Conservation (phyloP, 257 asterid genomes). For the Rhazya stricta region DNA sequence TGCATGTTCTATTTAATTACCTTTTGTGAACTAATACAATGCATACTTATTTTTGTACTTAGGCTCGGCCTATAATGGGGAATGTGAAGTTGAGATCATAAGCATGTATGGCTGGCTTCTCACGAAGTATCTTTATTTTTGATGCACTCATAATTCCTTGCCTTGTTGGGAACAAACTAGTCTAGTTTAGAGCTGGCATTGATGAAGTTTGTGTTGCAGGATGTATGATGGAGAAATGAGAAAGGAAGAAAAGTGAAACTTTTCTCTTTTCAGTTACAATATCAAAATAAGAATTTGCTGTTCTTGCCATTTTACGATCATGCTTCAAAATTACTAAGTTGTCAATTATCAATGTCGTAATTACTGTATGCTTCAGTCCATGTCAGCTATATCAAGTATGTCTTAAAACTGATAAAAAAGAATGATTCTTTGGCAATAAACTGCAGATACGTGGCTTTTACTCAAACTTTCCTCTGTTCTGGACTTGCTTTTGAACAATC, state of each 20-base stretch:
- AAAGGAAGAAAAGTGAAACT: not conserved
- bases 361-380: not conserved
- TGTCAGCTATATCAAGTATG: not conserved
- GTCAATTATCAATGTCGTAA: not conserved
- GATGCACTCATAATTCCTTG: not conserved
- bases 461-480: not conserved
- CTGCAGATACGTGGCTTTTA: slow-evolving; percentile 20
- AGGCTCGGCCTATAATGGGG: not conserved
- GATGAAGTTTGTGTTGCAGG: not conserved
- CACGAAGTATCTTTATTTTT: not conserved
- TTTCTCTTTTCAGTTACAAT: not conserved
- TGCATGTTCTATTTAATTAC: not conserved
- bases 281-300: not conserved
- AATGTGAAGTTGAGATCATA: not conserved
- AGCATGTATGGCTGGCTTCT: not conserved
- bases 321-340: not conserved
- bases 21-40: not conserved
- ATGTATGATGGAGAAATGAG: not conserved
- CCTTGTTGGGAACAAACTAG: not conserved
- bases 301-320: not conserved
- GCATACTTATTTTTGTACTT: not conserved
- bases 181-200: not conserved
- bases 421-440: slow-evolving; percentile 8
- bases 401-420: not conserved
- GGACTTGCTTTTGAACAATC: slow-evolving; percentile 20